Percentiles rank a stretch among this genome's conserved stretches.
phyloP scores from a whole-genome alignment of 2,329 filamentous ascomycete genomes.

The Pseudogymnoascus sp. region DNA sequence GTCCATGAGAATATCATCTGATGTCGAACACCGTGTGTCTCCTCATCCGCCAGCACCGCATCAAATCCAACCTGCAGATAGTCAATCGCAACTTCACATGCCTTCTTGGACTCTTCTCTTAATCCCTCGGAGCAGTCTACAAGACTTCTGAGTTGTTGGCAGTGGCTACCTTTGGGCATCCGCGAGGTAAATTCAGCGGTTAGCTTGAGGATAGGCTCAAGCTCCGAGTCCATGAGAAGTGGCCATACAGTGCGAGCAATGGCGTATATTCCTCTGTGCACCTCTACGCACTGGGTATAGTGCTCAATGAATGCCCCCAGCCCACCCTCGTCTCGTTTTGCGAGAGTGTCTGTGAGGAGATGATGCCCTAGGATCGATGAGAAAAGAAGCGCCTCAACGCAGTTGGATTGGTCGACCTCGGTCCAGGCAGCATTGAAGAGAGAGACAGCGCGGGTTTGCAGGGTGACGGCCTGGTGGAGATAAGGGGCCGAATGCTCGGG shows the following conservation, averaged over 20 bases:
- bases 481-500: constrained; percentile 21
- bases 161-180: constrained; percentile 22
- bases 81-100: constrained; percentile 23
- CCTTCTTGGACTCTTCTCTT: constrained; percentile 18
- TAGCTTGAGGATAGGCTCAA: constrained; percentile 22
- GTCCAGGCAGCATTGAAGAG: constrained; percentile 25
- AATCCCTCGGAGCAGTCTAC: constrained; percentile 19
- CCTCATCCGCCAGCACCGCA: constrained; percentile 14
- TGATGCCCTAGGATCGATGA: constrained; percentile 30
- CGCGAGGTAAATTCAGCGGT: constrained; percentile 14
- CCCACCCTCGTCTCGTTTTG: constrained; percentile 16
- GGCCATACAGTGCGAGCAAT: constrained; percentile 21
- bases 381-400: constrained; percentile 29
- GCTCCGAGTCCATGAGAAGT: constrained; percentile 23
- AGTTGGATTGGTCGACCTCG: constrained; percentile 25
- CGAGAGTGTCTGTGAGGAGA: constrained; percentile 29
- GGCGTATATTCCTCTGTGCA: constrained; percentile 18
- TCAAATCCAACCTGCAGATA: constrained; percentile 24
- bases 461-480: constrained; percentile 20
- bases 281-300: constrained; percentile 26
- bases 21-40: constrained; percentile 13
- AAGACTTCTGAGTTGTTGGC: constrained; percentile 17
- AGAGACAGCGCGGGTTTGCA: constrained; percentile 27
- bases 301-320: constrained; percentile 25
- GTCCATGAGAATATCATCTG: constrained; percentile 27